These are phyloP conservation scores for Lentinula lateritia DNA, from an alignment of 768 basidiomycete genomes.

Conservation along the genomic window DNA sequence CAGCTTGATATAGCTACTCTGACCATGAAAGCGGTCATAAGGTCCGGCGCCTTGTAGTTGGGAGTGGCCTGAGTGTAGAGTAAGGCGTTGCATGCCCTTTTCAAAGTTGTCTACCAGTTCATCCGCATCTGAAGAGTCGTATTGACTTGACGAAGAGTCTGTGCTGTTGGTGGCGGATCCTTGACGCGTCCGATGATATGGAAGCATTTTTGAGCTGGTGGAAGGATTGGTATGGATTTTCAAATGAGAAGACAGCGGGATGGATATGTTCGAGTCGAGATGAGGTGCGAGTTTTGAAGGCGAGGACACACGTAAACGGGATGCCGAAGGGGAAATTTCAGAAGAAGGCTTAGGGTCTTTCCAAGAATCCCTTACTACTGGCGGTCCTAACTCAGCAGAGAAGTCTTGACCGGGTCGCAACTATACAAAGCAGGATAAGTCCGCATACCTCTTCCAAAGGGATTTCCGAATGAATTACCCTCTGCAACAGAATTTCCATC, in stretches of 20 bases:
- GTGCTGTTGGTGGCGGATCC: neutral
- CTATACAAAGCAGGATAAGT: constrained; percentile 24
- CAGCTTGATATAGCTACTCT: constrained; percentile 52
- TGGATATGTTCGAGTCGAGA: neutral
- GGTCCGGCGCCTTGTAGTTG: neutral
- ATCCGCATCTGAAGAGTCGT: constrained; percentile 23
- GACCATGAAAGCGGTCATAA: constrained; percentile 50
- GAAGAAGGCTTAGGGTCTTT: constrained; percentile 20
- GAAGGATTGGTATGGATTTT: neutral
- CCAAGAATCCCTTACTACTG: constrained; percentile 63
- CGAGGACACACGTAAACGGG: constrained; percentile 11
- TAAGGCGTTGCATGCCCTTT: constrained; percentile 18
- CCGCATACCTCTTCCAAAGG: neutral
- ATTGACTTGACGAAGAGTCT: neutral
- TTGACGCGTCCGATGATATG: neutral
- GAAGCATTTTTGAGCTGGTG: neutral
- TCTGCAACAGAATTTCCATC: constrained; percentile 47
- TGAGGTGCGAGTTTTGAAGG: constrained; percentile 6
- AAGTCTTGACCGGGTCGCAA: constrained; percentile 60
- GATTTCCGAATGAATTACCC: constrained; percentile 28
- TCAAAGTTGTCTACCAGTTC: constrained; percentile 27
- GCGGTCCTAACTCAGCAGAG: constrained; percentile 56
- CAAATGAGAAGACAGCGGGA: neutral
- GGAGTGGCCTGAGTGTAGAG: neutral
- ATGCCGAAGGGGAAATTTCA: constrained; percentile 15